A percentile compares a stretch with the other conserved stretches of the same genome.
These are phyloP conservation scores for Chytridium lagenaria DNA, from an alignment of 371 early-diverging fungal genomes.

Conservation along the genomic window DNA sequence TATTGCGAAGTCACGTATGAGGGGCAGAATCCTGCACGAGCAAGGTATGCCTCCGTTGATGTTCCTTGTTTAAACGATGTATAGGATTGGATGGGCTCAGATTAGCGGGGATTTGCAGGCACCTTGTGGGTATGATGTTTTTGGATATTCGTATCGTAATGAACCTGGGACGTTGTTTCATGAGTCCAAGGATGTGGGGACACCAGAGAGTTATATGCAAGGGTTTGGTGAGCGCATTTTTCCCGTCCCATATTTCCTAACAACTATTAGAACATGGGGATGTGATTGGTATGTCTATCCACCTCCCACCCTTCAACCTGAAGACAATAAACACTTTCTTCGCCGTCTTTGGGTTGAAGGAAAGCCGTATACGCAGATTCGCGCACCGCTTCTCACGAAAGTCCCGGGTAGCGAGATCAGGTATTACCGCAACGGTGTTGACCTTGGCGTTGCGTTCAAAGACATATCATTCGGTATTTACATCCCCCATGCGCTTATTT, in stretches of 20 bases:
- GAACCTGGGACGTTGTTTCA: slow-evolving; percentile 68
- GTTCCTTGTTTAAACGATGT: no score
- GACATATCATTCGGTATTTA: slow-evolving; percentile 58
- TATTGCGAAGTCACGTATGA: slow-evolving; percentile 63
- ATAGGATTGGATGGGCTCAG: slow-evolving; percentile 76
- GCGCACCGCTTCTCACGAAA: slow-evolving; percentile 35
- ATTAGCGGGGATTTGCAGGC: slow-evolving; percentile 76
- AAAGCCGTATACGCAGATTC: slow-evolving; percentile 45
- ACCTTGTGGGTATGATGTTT: slow-evolving; percentile 74
- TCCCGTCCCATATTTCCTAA: background rate
- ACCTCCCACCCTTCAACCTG: slow-evolving; percentile 53
- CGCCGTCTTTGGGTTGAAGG: slow-evolving; percentile 46
- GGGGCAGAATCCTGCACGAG: slow-evolving; percentile 7
- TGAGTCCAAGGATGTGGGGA: slow-evolving; percentile 41
- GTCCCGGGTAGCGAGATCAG: slow-evolving; percentile 55
- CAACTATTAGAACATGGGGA: slow-evolving; percentile 55
- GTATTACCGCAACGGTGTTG: slow-evolving; percentile 68
- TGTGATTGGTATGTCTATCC: slow-evolving; percentile 65
- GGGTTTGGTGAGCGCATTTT: slow-evolving; percentile 35
- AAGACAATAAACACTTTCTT: slow-evolving; percentile 33
- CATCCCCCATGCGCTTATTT: slow-evolving; percentile 13
- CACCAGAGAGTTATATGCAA: slow-evolving; percentile 28
- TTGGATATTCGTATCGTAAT: slow-evolving; percentile 69
- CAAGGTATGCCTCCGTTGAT: no score
- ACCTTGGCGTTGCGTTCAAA: slow-evolving; percentile 67